Base-by-base conservation (phyloP, 2,329 filamentous ascomycete genomes). In the Phialophora chinensis region DNA sequence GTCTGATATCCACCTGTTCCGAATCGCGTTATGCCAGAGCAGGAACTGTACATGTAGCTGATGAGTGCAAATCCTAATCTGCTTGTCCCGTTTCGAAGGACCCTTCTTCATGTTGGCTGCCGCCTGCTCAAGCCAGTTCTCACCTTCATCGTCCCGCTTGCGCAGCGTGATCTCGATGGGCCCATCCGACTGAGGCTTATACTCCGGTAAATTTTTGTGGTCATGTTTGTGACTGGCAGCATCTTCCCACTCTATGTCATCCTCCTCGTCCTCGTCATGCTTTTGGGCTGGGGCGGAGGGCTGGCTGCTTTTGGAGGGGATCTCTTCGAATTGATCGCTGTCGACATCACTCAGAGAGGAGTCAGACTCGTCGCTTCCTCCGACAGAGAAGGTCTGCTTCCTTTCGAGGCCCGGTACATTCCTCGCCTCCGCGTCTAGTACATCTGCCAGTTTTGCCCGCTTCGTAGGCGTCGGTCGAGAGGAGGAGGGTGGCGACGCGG, bases 11-110 rank as follows among this genome's bases (percentile, higher is more conserved):
- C 94, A 98, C 0, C 87, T 83, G 76, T 98, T 97, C 50, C 91
- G 87, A 14, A 95, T 79, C 0, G 91, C 87, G 75, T 98, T 98
- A 76, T 98, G 93, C 84, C 90, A 97, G 66, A 99, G 85, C 17
- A 99, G 81, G 60, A 88, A 87, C 75, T 96, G 89, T 1, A 98
- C 93, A 77, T 99, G 95, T 72, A 97, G 84, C 72, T 91, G 91
- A 77, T 99, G 95, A 0, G 92, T 93, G 3, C 88, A 85, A 38
- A 89, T 86, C 29, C 95, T 86, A 63, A 94, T 90, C 67, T 88
- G 86, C 60, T 92, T 87, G 75, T 97, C 92, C 31, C 90, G 87
- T 78, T 97, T 97, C 2, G 91, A 90, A 0, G 91, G 91, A 0
- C 92, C 93, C 75, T 94, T 97, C 78, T 92, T 97, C 20, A 82